These are phyloP conservation scores for Suillus sp. DNA, from an alignment of 768 basidiomycete species.

Conservation along the genomic window DNA sequence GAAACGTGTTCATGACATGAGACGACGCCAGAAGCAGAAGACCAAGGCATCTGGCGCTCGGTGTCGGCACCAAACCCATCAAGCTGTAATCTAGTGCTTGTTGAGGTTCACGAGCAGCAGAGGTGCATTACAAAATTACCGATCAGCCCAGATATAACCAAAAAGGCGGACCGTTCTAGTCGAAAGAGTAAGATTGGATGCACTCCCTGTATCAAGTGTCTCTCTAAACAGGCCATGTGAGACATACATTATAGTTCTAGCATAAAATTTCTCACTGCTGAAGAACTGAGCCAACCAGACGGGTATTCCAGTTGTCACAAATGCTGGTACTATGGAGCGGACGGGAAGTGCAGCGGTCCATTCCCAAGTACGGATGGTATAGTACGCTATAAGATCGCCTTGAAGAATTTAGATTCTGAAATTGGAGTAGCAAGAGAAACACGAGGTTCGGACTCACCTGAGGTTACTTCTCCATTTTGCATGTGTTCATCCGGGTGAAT, in stretches of 20 bases:
- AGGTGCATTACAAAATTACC: conserved; percentile 26
- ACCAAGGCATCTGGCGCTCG: conserved; percentile 22
- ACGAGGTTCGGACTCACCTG: conserved; percentile 29
- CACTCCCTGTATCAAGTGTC: conserved; percentile 8
- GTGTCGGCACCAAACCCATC: conserved; percentile 23
- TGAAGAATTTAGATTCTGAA: background rate
- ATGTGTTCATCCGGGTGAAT: conserved; percentile 46
- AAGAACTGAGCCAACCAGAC: conserved; percentile 22
- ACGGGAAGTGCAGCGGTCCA: conserved; percentile 38
- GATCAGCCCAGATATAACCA: conserved; percentile 34
- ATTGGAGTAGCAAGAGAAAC: conserved; percentile 13
- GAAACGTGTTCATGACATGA: conserved; percentile 39
- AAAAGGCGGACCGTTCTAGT: conserved; percentile 33
- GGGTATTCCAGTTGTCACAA: conserved; percentile 37
- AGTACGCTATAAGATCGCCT: conserved; percentile 33
- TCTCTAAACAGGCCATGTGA: conserved; percentile 19
- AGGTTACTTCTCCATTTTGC: conserved; percentile 42
- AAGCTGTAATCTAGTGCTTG: conserved; percentile 28
- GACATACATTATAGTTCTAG: background rate
- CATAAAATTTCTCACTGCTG: conserved; percentile 25
- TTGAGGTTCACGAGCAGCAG: conserved; percentile 11
- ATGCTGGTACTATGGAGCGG: conserved; percentile 37
- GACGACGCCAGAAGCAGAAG: conserved; percentile 38
- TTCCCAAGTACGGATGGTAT: conserved; percentile 39
- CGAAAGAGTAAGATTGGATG: conserved; percentile 28